Conservation (phyloP, 352 stramenopile genomes). For the Globisporangium splendens region DNA sequence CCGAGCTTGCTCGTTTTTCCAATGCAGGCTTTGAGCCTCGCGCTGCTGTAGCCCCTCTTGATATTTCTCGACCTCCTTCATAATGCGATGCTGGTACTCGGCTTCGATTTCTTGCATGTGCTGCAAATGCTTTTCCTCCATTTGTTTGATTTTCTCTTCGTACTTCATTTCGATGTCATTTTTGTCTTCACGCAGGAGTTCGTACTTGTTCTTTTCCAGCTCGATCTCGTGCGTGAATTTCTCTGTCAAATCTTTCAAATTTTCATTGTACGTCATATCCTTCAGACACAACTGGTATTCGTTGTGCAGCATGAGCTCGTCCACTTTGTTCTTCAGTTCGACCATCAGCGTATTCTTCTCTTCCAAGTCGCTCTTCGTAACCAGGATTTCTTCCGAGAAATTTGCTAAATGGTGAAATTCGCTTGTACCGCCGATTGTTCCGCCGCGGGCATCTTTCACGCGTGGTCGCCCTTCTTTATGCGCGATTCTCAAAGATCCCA, state of each 20-base stretch:
- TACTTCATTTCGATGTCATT: constrained; percentile 92
- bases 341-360: constrained; percentile 90
- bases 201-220: constrained; percentile 90
- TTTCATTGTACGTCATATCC: constrained; percentile 94
- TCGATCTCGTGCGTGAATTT: constrained; percentile 93
- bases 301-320: constrained; percentile 93
- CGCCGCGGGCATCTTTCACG: constrained; percentile 23
- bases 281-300: constrained; percentile 94
- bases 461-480: constrained; percentile 80
- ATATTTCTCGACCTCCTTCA: constrained; percentile 91
- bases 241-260: constrained; percentile 92
- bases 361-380: constrained; percentile 91
- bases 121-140: constrained; percentile 90
- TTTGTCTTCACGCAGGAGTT: constrained; percentile 89
- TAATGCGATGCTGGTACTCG: constrained; percentile 91
- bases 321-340: constrained; percentile 94
- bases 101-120: constrained; percentile 89
- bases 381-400: constrained; percentile 77
- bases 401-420: constrained; percentile 19
- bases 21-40: constrained; percentile 76
- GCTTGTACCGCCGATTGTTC: constrained; percentile 9
- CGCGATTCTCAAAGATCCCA: constrained; percentile 91
- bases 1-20: constrained; percentile 61
- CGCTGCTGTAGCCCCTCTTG: constrained; percentile 82
- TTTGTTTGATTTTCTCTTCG: constrained; percentile 88